These are phyloP conservation scores for Phyllosticta citribraziliensis DNA, from an alignment of 2,329 filamentous ascomycete species.

Conservation along the genomic window DNA sequence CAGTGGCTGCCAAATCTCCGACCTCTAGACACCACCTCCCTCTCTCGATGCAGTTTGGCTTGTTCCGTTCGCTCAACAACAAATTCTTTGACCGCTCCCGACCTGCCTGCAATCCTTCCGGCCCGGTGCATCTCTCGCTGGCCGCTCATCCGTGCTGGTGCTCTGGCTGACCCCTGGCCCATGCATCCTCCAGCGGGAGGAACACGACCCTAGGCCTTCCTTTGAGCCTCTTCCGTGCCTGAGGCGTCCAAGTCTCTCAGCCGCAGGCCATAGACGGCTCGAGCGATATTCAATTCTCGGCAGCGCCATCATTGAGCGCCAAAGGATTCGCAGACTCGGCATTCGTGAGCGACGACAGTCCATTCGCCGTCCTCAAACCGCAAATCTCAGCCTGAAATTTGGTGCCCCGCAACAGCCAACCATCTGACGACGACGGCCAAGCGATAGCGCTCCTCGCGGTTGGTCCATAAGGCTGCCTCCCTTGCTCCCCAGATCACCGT, in stretches of 20 bases:
- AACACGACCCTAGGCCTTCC: neutral
- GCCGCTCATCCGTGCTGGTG: neutral
- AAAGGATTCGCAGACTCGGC: neutral
- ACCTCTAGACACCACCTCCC: neutral
- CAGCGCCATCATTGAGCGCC: neutral
- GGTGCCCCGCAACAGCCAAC: neutral
- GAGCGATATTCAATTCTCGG: neutral
- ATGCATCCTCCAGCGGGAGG: neutral
- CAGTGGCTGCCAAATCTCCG: neutral
- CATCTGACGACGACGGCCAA: neutral
- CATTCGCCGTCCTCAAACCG: neutral
- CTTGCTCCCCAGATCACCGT: neutral
- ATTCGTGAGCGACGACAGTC: neutral
- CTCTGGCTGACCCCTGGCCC: neutral
- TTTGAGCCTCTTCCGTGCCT: neutral
- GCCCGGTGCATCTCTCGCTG: neutral
- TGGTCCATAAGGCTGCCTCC: neutral
- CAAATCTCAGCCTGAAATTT: neutral
- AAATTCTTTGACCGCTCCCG: neutral
- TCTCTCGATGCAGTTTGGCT: neutral
- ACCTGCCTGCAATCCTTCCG: neutral
- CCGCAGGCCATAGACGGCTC: neutral
- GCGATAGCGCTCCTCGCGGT: neutral
- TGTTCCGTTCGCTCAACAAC: neutral
- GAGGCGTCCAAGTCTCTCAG: neutral